Conservation (phyloP, 2,329 filamentous ascomycete genomes). For the Curvularia sp. region DNA sequence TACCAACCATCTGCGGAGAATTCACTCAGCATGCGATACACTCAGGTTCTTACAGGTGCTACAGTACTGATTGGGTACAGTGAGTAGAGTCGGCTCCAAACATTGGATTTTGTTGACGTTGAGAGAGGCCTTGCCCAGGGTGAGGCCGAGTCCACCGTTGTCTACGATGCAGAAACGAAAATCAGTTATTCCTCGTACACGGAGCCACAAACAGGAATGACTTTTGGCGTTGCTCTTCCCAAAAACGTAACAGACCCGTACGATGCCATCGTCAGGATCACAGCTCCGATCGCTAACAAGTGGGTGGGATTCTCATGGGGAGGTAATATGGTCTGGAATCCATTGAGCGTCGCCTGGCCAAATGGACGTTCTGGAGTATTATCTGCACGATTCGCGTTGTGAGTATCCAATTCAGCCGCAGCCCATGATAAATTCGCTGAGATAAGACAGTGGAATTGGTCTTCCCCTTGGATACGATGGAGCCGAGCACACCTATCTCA, state of each 20-base stretch:
- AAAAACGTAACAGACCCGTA: slow-evolving; percentile 40
- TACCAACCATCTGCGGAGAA: slow-evolving; percentile 6
- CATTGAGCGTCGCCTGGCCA: slow-evolving; percentile 42
- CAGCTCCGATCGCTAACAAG: slow-evolving; percentile 32
- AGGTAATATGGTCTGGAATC: slow-evolving; percentile 45
- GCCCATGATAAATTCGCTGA: slow-evolving; percentile 23
- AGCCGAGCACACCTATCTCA: slow-evolving; percentile 38
- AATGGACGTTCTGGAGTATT: slow-evolving; percentile 37
- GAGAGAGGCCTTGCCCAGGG: slow-evolving; percentile 37
- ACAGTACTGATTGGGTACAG: slow-evolving; percentile 37
- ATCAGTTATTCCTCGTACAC: slow-evolving; percentile 44
- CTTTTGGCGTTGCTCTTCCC: slow-evolving; percentile 42
- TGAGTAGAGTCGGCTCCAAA: slow-evolving; percentile 15
- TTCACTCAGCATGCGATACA: slow-evolving; percentile 36
- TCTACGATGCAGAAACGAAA: slow-evolving; percentile 40
- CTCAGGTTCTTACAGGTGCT: slow-evolving; percentile 37
- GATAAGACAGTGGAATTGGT: slow-evolving; percentile 30
- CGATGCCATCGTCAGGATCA: slow-evolving; percentile 42
- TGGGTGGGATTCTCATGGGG: slow-evolving; percentile 46
- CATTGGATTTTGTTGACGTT: slow-evolving; percentile 16
- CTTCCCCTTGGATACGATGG: slow-evolving; percentile 39
- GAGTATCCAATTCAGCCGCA: slow-evolving; percentile 11
- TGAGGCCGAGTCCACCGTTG: slow-evolving; percentile 39
- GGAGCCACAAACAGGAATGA: slow-evolving; percentile 38
- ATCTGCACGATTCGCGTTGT: slow-evolving; percentile 45